These are phyloP conservation scores for Alternaria burnsii DNA, from an alignment of 2,329 filamentous ascomycete species.

Conservation along the genomic window DNA sequence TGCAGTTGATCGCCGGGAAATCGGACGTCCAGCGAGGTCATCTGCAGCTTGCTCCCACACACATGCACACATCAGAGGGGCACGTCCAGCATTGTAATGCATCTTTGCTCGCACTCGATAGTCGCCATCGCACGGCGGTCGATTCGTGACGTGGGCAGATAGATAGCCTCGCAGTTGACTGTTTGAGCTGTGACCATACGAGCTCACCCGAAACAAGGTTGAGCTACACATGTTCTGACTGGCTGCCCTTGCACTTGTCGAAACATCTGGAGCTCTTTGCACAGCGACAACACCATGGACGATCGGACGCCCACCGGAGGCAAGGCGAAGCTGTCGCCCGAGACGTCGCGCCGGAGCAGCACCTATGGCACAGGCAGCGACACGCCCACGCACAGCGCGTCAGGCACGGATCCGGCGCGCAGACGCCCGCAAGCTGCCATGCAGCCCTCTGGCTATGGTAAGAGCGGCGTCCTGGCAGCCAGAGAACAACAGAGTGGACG, in stretches of 20 bases:
- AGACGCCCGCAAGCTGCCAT: conserved; percentile 39
- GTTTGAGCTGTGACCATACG: conserved; percentile 18
- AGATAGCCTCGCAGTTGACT: conserved; percentile 18
- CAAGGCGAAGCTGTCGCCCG: conserved; percentile 33
- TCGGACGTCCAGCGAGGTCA: conserved; percentile 26
- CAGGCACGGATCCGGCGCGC: conserved; percentile 40
- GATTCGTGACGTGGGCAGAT: conserved; percentile 27
- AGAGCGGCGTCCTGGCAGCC: conserved; percentile 5
- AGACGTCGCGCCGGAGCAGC: conserved; percentile 39
- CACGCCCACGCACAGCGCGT: conserved; percentile 30
- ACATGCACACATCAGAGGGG: conserved; percentile 24
- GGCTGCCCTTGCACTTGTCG: conserved; percentile 11
- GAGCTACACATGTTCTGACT: conserved; percentile 10
- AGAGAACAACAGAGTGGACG: neutral
- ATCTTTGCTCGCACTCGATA: conserved; percentile 5
- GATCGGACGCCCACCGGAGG: conserved; percentile 38
- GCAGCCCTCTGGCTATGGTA: conserved; percentile 48
- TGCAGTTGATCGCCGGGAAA: conserved; percentile 16
- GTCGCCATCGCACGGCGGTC: conserved; percentile 20
- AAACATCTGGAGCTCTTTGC: conserved; percentile 17
- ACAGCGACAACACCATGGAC: conserved; percentile 36
- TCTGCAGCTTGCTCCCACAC: conserved; percentile 29
- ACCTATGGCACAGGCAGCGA: conserved; percentile 32
- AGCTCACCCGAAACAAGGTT: conserved; percentile 12
- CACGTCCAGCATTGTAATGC: conserved; percentile 18